phyloP scores from a whole-genome alignment of 2,329 filamentous ascomycete genomes.

The Diaporthe eres region DNA sequence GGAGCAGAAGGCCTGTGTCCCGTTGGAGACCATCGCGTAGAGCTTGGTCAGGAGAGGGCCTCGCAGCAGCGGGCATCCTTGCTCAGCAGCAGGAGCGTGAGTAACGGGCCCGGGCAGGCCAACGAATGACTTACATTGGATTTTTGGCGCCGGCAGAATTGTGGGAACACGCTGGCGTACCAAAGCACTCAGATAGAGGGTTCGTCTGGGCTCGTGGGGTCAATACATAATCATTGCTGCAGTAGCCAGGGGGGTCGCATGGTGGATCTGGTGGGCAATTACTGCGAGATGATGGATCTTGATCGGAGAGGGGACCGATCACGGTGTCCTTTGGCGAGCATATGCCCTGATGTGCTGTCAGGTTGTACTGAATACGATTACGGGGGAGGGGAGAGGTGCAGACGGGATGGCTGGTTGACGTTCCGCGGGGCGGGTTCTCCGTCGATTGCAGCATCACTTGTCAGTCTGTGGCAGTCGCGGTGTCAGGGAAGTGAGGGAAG shows the following conservation, averaged over 20 bases:
- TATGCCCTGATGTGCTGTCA: slow-evolving; percentile 5
- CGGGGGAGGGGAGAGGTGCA: neutral
- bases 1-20: neutral
- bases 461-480: slow-evolving; percentile 11
- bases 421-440: slow-evolving; percentile 4
- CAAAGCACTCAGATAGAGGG: neutral
- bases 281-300: slow-evolving; percentile 28
- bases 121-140: slow-evolving; percentile 18
- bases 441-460: neutral
- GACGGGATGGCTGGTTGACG: neutral
- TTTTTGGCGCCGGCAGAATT: slow-evolving; percentile 25
- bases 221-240: neutral
- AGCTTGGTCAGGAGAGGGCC: slow-evolving; percentile 23
- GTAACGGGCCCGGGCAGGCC: slow-evolving; percentile 22
- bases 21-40: slow-evolving; percentile 28
- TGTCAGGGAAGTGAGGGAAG: neutral
- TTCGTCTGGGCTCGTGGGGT: slow-evolving; percentile 17
- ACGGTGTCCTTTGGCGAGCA: slow-evolving; percentile 4
- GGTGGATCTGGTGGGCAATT: slow-evolving; percentile 14
- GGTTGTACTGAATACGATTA: slow-evolving; percentile 15
- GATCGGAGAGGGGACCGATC: slow-evolving; percentile 31
- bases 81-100: slow-evolving; percentile 30
- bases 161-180: slow-evolving; percentile 10
- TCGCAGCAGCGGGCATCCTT: slow-evolving; percentile 30
- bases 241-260: neutral